A percentile compares a stretch with the other conserved stretches of the same genome.
Conservation (phyloP, 345 rosid genomes). For the Syzygium jambos region DNA sequence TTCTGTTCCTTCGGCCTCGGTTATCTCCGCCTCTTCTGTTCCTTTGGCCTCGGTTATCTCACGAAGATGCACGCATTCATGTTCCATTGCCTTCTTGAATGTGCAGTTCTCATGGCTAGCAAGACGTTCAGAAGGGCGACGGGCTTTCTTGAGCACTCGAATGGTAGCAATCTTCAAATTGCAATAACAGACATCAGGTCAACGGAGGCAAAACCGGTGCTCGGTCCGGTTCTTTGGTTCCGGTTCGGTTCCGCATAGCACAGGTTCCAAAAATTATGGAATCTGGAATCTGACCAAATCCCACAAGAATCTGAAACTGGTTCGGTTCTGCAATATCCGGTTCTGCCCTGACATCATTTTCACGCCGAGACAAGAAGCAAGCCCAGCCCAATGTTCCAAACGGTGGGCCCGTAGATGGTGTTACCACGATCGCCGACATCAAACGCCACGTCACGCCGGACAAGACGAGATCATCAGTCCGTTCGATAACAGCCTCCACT, state of each 20-base stretch:
- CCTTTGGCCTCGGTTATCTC: constrained; percentile 83
- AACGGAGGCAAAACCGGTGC: background rate
- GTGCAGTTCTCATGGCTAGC: constrained; percentile 69
- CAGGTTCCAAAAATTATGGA: too few relatives aligned
- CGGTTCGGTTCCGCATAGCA: too few relatives aligned
- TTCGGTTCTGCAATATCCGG: too few relatives aligned
- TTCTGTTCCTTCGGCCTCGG: constrained; percentile 76
- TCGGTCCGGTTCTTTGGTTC: too few relatives aligned
- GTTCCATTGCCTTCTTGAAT: constrained; percentile 59
- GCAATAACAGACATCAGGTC: background rate
- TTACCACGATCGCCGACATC: too few relatives aligned
- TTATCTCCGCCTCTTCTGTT: constrained; percentile 91
- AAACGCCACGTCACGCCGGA: too few relatives aligned
- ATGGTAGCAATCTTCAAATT: constrained; percentile 59
- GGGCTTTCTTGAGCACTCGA: constrained; percentile 79
- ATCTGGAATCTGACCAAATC: too few relatives aligned
- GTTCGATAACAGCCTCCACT: background rate
- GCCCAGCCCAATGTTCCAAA: too few relatives aligned
- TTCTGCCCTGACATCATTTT: too few relatives aligned
- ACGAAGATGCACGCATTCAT: constrained; percentile 70
- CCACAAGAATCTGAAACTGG: too few relatives aligned
- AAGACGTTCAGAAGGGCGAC: constrained; percentile 68
- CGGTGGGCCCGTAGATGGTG: too few relatives aligned
- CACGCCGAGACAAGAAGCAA: too few relatives aligned
- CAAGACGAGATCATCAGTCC: background rate